Evolutionary conservation across 129 eudicot species (phyloP).

Genomic region (Artemisia annua): DNA sequence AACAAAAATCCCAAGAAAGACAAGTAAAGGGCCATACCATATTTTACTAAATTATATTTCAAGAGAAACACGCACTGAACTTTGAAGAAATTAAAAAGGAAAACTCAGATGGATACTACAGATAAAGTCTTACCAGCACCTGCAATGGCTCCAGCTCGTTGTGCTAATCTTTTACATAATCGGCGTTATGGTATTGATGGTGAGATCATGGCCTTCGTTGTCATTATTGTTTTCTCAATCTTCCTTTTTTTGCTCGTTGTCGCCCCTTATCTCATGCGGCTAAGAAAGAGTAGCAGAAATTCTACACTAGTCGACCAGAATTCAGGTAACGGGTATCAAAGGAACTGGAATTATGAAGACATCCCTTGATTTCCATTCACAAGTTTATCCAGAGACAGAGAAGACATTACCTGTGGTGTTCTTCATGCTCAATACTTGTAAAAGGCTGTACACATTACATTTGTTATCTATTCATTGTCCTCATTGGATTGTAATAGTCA

Average conservation of each 20-base stretch:
- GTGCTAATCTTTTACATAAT: conserved; percentile 14
- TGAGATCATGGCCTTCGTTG: conserved; percentile 29
- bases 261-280: conserved; percentile 19
- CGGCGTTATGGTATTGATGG: conserved; percentile 21
- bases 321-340: conserved; percentile 9
- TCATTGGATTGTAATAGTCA: background rate
- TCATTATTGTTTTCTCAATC: conserved; percentile 23
- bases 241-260: conserved; percentile 15
- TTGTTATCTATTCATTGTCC: conserved; percentile 5
- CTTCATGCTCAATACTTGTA: conserved; percentile 10
- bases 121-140: conserved; percentile 25
- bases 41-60: too few species aligned
- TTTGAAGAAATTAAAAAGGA: conserved; percentile 10
- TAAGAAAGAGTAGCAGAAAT: conserved; percentile 24
- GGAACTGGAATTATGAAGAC: conserved; percentile 21
- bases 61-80: too few species aligned
- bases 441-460: conserved; percentile 7
- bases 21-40: conserved; percentile 16
- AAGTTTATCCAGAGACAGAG: background rate
- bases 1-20: background rate
- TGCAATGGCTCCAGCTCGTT: conserved; percentile 25
- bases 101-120: conserved; percentile 17
- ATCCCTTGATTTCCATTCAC: conserved; percentile 15
- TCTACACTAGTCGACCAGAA: conserved; percentile 1
- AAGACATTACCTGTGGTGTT: conserved; percentile 9